Percentiles rank a stretch among this genome's conserved stretches.
Conservation (phyloP, 495 filamentous ascomycete genomes). For the Aspergillus affinis region DNA sequence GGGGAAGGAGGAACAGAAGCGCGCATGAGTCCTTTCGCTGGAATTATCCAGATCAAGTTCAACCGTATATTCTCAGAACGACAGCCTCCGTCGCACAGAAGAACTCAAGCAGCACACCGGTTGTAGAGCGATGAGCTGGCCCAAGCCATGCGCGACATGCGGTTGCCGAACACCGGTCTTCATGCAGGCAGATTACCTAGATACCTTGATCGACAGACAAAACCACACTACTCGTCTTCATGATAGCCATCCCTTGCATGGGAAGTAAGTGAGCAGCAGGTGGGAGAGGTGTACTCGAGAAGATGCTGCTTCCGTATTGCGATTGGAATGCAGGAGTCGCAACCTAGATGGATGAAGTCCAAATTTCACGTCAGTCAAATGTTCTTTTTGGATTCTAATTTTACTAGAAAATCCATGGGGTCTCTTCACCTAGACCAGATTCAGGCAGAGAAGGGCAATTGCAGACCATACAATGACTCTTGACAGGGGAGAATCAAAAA, state of each 20-base stretch:
- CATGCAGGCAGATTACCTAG: slow-evolving; percentile 44
- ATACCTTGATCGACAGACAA: slow-evolving; percentile 52
- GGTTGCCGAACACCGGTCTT: slow-evolving; percentile 50
- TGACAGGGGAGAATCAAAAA: slow-evolving; percentile 16
- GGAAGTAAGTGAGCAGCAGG: slow-evolving; percentile 21
- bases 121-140: neutral
- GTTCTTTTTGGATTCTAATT: neutral
- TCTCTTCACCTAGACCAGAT: neutral
- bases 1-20: slow-evolving; percentile 21
- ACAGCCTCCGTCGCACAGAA: slow-evolving; percentile 16
- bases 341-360: neutral
- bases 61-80: slow-evolving; percentile 62
- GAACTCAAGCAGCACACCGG: neutral
- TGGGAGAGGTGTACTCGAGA: slow-evolving; percentile 33
- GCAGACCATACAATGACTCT: slow-evolving; percentile 2
- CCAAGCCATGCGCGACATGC: slow-evolving; percentile 11
- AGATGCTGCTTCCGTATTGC: neutral
- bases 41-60: slow-evolving; percentile 64
- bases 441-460: neutral
- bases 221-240: slow-evolving; percentile 46
- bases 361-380: neutral
- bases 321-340: neutral
- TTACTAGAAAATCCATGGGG: neutral
- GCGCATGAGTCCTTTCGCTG: slow-evolving; percentile 61
- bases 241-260: slow-evolving; percentile 32